phyloP scores from a whole-genome alignment of 2,329 filamentous ascomycete genomes.

The Penicillium sp. region DNA sequence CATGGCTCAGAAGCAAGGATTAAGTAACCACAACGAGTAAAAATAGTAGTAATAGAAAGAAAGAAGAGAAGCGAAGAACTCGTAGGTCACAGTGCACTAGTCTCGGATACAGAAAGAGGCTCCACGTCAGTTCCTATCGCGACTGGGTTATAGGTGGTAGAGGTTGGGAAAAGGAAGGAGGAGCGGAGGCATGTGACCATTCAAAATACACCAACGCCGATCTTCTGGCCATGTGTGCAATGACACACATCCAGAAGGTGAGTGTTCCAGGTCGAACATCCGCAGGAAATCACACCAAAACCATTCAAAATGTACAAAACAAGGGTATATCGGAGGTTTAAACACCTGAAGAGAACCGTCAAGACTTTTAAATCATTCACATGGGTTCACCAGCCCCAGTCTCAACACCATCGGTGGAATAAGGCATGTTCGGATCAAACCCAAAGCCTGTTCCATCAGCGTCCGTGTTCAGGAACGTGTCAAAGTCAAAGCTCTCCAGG shows the following conservation, averaged over 20 bases:
- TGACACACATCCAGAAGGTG: conserved; percentile 26
- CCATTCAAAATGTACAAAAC: conserved; percentile 35
- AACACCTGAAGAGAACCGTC: conserved; percentile 32
- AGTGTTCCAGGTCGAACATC: conserved; percentile 16
- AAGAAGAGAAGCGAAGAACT: conserved; percentile 24
- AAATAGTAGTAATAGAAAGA: conserved; percentile 29
- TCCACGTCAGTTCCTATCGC: conserved; percentile 1
- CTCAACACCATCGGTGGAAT: conserved; percentile 40
- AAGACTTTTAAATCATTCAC: conserved; percentile 33
- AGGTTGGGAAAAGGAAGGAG: conserved; percentile 1
- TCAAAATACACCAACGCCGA: conserved; percentile 35
- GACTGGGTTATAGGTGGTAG: no score
- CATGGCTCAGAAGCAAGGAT: conserved; percentile 15
- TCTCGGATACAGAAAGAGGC: conserved; percentile 20
- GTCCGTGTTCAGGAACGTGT: conserved; percentile 59
- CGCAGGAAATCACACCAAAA: conserved; percentile 10
- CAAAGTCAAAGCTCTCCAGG: conserved; percentile 57
- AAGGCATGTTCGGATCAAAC: conserved; percentile 39
- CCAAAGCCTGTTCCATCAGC: conserved; percentile 39
- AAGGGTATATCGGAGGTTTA: conserved; percentile 36
- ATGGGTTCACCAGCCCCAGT: conserved; percentile 37
- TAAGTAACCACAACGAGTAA: conserved; percentile 24
- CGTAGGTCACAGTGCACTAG: conserved; percentile 29
- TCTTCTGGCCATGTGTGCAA: conserved; percentile 21
- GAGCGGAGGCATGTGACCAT: conserved; percentile 25